Evolutionary conservation across 805 yeast genomes (phyloP), one percentile per base, ranked within the genome.

Genomic region (Sugiyamaella boreocaroliniensis): DNA sequence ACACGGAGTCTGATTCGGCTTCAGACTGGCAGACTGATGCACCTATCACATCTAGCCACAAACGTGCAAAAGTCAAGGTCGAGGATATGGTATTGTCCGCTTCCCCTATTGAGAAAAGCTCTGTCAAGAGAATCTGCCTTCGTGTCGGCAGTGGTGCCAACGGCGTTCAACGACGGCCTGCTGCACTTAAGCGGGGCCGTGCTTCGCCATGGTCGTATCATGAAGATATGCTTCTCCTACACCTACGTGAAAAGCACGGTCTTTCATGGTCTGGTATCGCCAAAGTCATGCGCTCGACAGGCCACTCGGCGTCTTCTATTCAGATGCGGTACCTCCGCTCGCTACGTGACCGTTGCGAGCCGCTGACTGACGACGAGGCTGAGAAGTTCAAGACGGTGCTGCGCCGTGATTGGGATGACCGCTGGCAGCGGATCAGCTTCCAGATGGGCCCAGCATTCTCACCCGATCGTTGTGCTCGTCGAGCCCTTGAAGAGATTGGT

Each of bases 281-380:
- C 18, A 19, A 46, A 11, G 29, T 40, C 20, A 57, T 60, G 34
- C 45, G 51, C 7, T 29, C 55, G 18, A 32, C n/a, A 10, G n/a
- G n/a, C 4, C 76, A 73, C 54, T 59, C 75, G 14, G 72, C 76
- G 76, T 77, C 73, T 58, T 76, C 77, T 1, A 69, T 75, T 37
- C 78, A 75, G 59, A 75, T 74, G 78, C 59, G 77, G 48, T 75
- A 75, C 54, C 61, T 75, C 43, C 64, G 78, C 9, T 63, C 68
- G 40, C 71, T 72, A 51, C 71, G 71, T 52, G 61, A 69, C 8
- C 58, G 75, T 29, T 64, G 66, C 46, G 70, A 61, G 18, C 58
- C 59, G 29, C 70, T 75, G 72, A 62, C 71, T 14, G 55, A 66
- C 34, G 63, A 60, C 29, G 73, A 74, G 64, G 71, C 64, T 41